phyloP scores from a whole-genome alignment of 2,329 filamentous ascomycete genomes.

The Aureobasidium sp. region DNA sequence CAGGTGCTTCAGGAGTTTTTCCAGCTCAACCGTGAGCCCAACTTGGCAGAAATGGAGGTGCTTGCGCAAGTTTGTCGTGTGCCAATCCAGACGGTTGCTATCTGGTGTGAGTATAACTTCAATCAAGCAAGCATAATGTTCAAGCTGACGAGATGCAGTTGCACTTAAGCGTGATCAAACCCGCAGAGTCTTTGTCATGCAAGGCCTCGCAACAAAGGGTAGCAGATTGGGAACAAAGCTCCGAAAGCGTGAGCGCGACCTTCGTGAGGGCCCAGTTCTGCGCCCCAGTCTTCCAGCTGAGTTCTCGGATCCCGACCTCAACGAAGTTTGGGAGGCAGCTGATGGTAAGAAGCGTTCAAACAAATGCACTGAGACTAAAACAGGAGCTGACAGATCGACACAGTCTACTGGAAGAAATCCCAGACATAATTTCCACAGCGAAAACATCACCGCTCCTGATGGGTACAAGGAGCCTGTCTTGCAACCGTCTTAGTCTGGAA shows the following conservation, averaged over 20 bases:
- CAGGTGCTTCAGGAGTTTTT: constrained; percentile 12
- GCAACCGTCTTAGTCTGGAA: neutral
- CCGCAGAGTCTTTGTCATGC: constrained; percentile 1
- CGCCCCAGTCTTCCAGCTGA: neutral
- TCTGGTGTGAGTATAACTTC: neutral
- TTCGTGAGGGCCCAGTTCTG: neutral
- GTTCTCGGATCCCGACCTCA: neutral
- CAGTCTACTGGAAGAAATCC: neutral
- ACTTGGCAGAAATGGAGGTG: constrained; percentile 14
- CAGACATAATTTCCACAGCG: neutral
- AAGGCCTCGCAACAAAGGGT: neutral
- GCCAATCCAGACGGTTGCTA: neutral
- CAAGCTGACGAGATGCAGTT: constrained; percentile 1
- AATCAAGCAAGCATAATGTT: neutral
- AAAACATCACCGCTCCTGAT: neutral
- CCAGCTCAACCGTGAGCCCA: constrained; percentile 7
- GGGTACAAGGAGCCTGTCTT: neutral
- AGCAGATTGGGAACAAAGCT: constrained; percentile 3
- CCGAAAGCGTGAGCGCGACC: neutral
- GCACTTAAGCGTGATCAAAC: neutral
- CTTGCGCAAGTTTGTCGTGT: neutral
- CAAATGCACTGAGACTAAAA: neutral
- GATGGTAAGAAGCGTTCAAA: neutral
- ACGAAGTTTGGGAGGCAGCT: neutral
- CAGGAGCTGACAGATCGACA: neutral